Evolutionary conservation across 345 rosid genomes (phyloP).

Genomic region (Streptanthus diversifolius): DNA sequence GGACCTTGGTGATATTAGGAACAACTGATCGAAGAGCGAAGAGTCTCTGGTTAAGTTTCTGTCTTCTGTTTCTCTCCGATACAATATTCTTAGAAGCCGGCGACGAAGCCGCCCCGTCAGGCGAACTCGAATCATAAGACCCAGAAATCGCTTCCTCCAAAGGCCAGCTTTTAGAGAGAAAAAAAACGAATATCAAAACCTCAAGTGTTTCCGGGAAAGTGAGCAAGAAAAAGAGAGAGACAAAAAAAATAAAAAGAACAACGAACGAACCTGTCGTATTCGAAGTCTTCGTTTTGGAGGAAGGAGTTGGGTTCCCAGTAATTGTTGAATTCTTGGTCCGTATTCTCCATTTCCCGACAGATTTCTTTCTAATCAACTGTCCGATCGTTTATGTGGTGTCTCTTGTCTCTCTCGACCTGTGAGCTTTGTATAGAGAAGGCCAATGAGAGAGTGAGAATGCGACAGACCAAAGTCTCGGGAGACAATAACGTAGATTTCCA

Average conservation of each 20-base stretch:
- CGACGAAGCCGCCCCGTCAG: constrained; percentile 79
- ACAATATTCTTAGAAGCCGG: constrained; percentile 82
- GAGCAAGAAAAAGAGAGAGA: not conserved
- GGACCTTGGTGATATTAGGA: constrained; percentile 84
- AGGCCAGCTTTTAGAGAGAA: constrained; percentile 40
- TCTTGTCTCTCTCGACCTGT: constrained; percentile 13
- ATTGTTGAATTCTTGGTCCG: constrained; percentile 51
- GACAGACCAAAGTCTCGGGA: constrained; percentile 27
- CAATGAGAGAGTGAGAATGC: not conserved
- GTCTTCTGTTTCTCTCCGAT: constrained; percentile 86
- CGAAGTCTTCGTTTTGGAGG: constrained; percentile 55
- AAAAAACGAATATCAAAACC: not conserved
- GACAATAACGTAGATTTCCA: constrained; percentile 21
- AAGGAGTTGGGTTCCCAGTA: constrained; percentile 64
- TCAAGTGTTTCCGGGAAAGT: not conserved
- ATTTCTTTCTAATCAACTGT: not conserved
- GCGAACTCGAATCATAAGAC: constrained; percentile 88
- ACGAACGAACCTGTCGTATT: constrained; percentile 41
- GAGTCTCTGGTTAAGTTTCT: constrained; percentile 82
- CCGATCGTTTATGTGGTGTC: not conserved
- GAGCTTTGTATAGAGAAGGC: constrained; percentile 29
- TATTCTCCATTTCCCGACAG: constrained; percentile 30
- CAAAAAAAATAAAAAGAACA: not conserved
- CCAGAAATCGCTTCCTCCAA: constrained; percentile 55
- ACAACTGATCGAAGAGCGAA: constrained; percentile 90